phyloP scores from a whole-genome alignment of 179 eudicot genomes.

The Spinacia oleracea region DNA sequence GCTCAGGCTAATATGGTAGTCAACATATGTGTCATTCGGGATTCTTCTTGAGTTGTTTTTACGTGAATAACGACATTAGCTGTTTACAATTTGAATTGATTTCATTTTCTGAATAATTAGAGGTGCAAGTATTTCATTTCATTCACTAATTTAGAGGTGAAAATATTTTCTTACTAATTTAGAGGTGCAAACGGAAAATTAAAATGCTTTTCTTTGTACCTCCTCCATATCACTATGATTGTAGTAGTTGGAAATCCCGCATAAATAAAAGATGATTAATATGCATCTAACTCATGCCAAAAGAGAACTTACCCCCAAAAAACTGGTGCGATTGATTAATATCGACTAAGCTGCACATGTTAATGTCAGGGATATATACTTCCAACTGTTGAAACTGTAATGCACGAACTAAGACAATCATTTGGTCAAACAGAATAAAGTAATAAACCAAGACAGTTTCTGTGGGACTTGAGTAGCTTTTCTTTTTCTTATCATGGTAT shows the following conservation, averaged over 20 bases:
- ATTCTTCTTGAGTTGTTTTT: not conserved
- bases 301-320: not conserved
- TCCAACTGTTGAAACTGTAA: not conserved
- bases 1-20: not conserved
- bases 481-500: too few relatives aligned
- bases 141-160: not conserved
- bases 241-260: not conserved
- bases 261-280: not conserved
- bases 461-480: not conserved
- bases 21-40: not conserved
- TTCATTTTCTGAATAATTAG: not conserved
- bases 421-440: not conserved
- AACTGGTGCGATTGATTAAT: not conserved
- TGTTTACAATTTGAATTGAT: not conserved
- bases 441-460: not conserved
- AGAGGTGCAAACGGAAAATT: not conserved
- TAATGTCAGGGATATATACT: not conserved
- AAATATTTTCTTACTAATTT: too few relatives aligned
- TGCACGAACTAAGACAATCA: not conserved
- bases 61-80: not conserved
- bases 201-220: not conserved
- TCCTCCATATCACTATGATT: not conserved
- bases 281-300: not conserved
- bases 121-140: not conserved
- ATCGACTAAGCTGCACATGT: not conserved